Evolutionary conservation across 208 protist genomes (phyloP).

Genomic region (Leishmania arabica): DNA sequence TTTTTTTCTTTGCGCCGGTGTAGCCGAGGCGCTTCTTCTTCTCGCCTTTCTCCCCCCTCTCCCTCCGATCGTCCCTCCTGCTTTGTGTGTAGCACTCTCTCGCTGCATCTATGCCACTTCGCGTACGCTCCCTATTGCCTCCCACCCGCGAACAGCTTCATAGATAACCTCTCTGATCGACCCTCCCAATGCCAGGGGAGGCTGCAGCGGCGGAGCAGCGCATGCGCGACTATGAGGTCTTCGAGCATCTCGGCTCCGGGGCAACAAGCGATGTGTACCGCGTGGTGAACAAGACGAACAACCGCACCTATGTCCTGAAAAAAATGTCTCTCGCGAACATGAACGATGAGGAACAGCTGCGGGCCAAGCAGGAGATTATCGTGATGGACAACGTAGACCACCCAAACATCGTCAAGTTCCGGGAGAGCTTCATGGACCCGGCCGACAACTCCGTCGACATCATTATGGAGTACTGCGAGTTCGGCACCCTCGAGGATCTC

Average conservation of each 20-base stretch:
- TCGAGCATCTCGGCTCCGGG: slow-evolving; percentile 71
- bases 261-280: slow-evolving; percentile 71
- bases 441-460: slow-evolving; percentile 77
- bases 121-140: not conserved
- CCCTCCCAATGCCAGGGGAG: slow-evolving; percentile 2
- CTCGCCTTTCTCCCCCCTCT: not conserved
- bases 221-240: slow-evolving; percentile 67
- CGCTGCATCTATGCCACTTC: not conserved
- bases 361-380: slow-evolving; percentile 82
- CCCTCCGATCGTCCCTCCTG: not conserved
- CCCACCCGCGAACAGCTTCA: not conserved
- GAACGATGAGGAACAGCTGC: slow-evolving; percentile 68
- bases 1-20: not conserved
- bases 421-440: slow-evolving; percentile 76
- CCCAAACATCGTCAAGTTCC: slow-evolving; percentile 90
- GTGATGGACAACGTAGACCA: slow-evolving; percentile 90
- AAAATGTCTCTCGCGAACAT: slow-evolving; percentile 80
- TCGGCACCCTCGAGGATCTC: slow-evolving; percentile 82
- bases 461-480: slow-evolving; percentile 91
- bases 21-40: not conserved
- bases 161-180: not conserved
- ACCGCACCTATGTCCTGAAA: slow-evolving; percentile 79
- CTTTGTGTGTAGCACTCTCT: not conserved
- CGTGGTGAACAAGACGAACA: slow-evolving; percentile 55
- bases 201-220: slow-evolving; percentile 27